Evolutionary conservation across 1,139 yeast genomes (phyloP).

Genomic region (Eremothecium sinecaudum): DNA sequence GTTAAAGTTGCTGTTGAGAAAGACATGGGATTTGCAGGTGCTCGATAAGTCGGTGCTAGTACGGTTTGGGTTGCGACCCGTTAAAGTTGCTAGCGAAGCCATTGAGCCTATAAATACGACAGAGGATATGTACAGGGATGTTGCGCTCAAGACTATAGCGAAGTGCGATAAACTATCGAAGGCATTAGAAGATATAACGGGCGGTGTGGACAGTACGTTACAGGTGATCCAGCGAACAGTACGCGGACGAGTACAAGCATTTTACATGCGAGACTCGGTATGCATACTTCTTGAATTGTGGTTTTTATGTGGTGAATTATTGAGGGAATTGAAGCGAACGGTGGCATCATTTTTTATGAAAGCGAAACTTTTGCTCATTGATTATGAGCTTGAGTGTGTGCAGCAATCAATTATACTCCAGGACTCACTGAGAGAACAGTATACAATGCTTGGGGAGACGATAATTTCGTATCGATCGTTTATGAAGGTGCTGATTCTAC

Average conservation of each 20-base stretch:
- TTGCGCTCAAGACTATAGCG: constrained; percentile 20
- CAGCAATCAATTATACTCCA: constrained; percentile 7
- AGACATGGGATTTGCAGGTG: constrained; percentile 21
- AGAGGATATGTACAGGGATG: constrained; percentile 16
- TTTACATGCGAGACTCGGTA: constrained; percentile 16
- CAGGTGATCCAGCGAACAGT: constrained; percentile 11
- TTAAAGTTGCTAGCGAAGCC: constrained; percentile 2
- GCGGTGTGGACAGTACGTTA: constrained; percentile 12
- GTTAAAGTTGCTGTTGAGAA: constrained; percentile 16
- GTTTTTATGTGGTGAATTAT: constrained; percentile 18
- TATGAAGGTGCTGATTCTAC: constrained; percentile 29
- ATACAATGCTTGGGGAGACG: constrained; percentile 11
- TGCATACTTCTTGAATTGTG: constrained; percentile 22
- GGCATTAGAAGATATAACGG: constrained; percentile 16
- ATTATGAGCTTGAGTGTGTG: constrained; percentile 18
- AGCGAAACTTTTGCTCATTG: constrained; percentile 22
- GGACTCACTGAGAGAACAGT: constrained; percentile 9
- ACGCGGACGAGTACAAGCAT: background rate
- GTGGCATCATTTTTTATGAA: constrained; percentile 20
- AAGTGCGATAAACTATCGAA: constrained; percentile 23
- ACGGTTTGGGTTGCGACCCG: constrained; percentile 15
- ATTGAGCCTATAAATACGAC: constrained; percentile 4
- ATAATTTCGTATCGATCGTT: constrained; percentile 23
- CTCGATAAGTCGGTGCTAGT: constrained; percentile 17
- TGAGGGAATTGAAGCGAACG: constrained; percentile 15